Conservation (phyloP, 108 stramenopile species). For the Nannochloropsis oceanica region DNA sequence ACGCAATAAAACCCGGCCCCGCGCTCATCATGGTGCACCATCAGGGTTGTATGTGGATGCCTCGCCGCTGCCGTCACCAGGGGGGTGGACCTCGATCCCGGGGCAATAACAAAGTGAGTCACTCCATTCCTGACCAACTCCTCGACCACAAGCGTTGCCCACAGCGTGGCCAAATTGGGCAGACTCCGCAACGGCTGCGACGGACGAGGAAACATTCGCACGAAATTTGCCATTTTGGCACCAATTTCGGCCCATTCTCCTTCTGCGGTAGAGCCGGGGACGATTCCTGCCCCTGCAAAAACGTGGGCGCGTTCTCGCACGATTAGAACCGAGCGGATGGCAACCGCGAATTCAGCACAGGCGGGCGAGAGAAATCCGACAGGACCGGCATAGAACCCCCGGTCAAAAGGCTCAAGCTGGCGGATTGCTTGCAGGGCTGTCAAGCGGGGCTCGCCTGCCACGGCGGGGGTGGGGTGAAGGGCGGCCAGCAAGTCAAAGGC, state of each 20-base stretch:
- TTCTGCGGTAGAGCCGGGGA: constrained; percentile 13
- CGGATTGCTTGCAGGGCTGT: constrained; percentile 3
- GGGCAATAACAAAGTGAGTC: constrained; percentile 62
- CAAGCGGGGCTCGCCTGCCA: constrained; percentile 10
- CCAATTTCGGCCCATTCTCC: constrained; percentile 22
- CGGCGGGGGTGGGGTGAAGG: constrained; percentile 24
- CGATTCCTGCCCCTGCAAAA: constrained; percentile 28
- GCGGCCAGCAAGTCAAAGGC: background rate
- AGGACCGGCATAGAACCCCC: constrained; percentile 31
- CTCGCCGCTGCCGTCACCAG: constrained; percentile 55
- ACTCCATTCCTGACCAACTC: constrained; percentile 68
- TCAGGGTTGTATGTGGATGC: constrained; percentile 25
- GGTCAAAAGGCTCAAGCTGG: background rate
- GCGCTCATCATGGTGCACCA: constrained; percentile 76
- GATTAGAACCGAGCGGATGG: constrained; percentile 15
- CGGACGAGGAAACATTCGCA: constrained; percentile 5
- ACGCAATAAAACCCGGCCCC: constrained; percentile 76
- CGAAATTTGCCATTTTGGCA: constrained; percentile 15
- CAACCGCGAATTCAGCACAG: constrained; percentile 13
- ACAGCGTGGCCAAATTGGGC: constrained; percentile 60
- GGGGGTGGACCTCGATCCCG: constrained; percentile 77
- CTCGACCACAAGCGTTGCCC: constrained; percentile 71
- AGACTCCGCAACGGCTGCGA: background rate
- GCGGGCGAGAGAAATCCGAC: constrained; percentile 4
- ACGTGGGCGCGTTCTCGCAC: background rate